A percentile compares a stretch with the other conserved stretches of the same genome.
Evolutionary conservation across 805 yeast genomes (phyloP).

Genomic region (Lachancea sp.): DNA sequence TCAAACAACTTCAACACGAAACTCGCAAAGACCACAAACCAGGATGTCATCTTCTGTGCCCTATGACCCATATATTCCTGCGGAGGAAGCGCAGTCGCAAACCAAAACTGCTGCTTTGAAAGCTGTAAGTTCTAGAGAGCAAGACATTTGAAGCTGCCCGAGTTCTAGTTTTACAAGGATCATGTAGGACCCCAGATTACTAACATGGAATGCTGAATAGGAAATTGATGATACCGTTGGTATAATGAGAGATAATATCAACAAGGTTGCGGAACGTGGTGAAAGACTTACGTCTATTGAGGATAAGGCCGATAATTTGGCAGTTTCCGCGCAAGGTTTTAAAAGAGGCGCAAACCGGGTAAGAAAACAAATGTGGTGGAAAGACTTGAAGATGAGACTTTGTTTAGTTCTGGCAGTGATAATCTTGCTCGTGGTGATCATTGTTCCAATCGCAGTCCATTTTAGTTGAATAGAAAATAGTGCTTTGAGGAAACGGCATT

Average conservation of each 20-base stretch:
- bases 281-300: slow-evolving; percentile 88
- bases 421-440: slow-evolving; percentile 73
- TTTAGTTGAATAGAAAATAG: slow-evolving; percentile 38
- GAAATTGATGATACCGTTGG: slow-evolving; percentile 96
- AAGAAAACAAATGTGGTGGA: slow-evolving; percentile 99
- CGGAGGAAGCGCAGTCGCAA: slow-evolving; percentile 37
- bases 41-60: slow-evolving; percentile 73
- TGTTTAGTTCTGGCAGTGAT: slow-evolving; percentile 79
- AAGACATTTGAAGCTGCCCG: neutral
- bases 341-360: slow-evolving; percentile 96
- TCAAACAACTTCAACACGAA: too few species aligned
- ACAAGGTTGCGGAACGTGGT: slow-evolving; percentile 89
- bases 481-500: neutral
- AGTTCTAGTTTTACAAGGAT: too few species aligned
- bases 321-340: slow-evolving; percentile 88
- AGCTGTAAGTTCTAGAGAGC: slow-evolving; percentile 49
- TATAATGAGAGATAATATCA: slow-evolving; percentile 94
- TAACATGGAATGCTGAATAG: slow-evolving; percentile 32
- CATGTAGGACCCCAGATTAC: slow-evolving; percentile 19
- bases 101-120: slow-evolving; percentile 75
- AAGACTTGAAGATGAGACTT: slow-evolving; percentile 92
- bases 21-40: neutral
- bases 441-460: slow-evolving; percentile 91
- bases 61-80: slow-evolving; percentile 79
- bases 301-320: slow-evolving; percentile 87